These are phyloP conservation scores for Phytophthora sojae DNA, from an alignment of 352 stramenopile species.

Conservation along the genomic window DNA sequence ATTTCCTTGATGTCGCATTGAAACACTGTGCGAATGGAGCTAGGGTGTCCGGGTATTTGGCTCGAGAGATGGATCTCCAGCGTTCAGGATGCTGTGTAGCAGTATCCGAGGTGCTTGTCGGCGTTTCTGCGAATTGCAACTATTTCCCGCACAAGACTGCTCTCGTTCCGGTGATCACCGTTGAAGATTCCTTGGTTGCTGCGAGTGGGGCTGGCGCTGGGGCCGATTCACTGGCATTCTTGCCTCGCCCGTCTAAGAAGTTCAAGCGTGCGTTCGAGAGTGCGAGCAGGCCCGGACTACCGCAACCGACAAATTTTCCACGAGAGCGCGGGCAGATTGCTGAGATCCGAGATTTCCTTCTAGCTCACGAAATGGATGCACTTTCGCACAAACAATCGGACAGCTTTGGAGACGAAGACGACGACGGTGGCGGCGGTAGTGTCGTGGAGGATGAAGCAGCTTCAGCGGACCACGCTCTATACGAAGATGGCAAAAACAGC, in stretches of 20 bases:
- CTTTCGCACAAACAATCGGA: conserved; percentile 16
- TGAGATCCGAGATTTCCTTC: conserved; percentile 36
- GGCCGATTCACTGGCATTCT: neutral
- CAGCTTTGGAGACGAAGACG: neutral
- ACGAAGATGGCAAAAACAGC: neutral
- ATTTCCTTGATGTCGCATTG: conserved; percentile 69
- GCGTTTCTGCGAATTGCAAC: conserved; percentile 52
- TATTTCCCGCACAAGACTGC: conserved; percentile 75
- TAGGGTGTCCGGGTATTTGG: conserved; percentile 74
- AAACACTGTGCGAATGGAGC: conserved; percentile 56
- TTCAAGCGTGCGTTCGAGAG: conserved; percentile 40
- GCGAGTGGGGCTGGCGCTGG: neutral
- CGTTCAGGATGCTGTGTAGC: conserved; percentile 51
- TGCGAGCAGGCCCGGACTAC: neutral
- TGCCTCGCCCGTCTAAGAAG: conserved; percentile 22
- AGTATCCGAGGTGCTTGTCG: conserved; percentile 44
- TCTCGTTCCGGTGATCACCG: conserved; percentile 71
- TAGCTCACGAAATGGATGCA: conserved; percentile 36
- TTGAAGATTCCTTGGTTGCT: conserved; percentile 43
- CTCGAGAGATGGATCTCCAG: conserved; percentile 54
- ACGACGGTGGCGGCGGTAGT: neutral
- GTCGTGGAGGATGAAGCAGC: neutral
- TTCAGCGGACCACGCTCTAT: neutral
- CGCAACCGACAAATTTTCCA: conserved; percentile 10
- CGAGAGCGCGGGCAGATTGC: conserved; percentile 18